These are phyloP conservation scores for Aspergillus ellipticus DNA, from an alignment of 495 filamentous ascomycete species.

Conservation along the genomic window DNA sequence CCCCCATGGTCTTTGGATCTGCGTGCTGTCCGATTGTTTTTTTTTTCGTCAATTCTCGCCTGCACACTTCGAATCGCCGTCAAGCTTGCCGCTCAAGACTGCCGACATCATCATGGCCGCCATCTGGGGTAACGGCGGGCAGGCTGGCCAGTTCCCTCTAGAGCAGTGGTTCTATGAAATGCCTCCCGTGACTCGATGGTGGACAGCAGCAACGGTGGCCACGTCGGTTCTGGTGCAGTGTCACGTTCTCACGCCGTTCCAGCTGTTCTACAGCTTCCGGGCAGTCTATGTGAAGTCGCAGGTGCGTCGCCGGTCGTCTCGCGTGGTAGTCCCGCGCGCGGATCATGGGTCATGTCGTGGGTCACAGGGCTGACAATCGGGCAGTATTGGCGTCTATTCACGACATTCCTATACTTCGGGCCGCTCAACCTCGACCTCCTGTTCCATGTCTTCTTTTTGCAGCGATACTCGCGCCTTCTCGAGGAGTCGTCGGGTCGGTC, in stretches of 20 bases:
- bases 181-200: conserved; percentile 91
- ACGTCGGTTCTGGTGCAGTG: conserved; percentile 93
- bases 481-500: conserved; percentile 90
- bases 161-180: conserved; percentile 99
- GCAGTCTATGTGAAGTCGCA: conserved; percentile 87
- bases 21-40: not conserved
- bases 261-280: conserved; percentile 94
- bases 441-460: conserved; percentile 98
- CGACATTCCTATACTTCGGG: conserved; percentile 96
- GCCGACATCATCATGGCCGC: conserved; percentile 35
- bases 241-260: conserved; percentile 82
- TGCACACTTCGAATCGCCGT: not conserved
- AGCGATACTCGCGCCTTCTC: conserved; percentile 91
- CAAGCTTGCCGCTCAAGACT: not conserved
- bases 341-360: not conserved
- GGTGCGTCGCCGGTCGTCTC: conserved; percentile 43
- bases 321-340: not conserved
- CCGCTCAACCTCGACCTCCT: conserved; percentile 90
- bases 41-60: not conserved
- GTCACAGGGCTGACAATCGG: conserved; percentile 14
- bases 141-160: conserved; percentile 69
- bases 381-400: conserved; percentile 92
- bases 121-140: conserved; percentile 49
- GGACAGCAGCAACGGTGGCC: conserved; percentile 88
- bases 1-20: not conserved